Evolutionary conservation across 1,284 basidiomycete genomes (phyloP).

Genomic region (Leccinum pallidistipes): DNA sequence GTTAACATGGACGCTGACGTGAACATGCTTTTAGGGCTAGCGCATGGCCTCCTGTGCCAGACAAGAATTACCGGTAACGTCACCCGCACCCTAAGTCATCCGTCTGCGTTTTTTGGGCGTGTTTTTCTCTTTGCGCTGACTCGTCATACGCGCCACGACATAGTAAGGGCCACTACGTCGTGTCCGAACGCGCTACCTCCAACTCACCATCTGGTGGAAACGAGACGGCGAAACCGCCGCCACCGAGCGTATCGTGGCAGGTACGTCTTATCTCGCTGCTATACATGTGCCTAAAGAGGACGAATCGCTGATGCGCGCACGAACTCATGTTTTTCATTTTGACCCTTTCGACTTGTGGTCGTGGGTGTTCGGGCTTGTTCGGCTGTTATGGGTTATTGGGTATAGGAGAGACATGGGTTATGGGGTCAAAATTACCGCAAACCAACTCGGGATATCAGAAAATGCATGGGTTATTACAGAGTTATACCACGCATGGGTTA

Average conservation of each 20-base stretch:
- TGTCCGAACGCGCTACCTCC: slow-evolving; percentile 62
- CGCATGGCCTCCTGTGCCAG: slow-evolving; percentile 80
- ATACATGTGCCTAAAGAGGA: neutral
- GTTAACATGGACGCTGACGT: neutral
- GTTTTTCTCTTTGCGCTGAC: neutral
- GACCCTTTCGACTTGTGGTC: neutral
- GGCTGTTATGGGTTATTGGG: neutral
- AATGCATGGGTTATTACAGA: no score
- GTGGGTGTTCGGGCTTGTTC: neutral
- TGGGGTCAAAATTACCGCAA: no score
- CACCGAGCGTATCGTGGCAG: slow-evolving; percentile 62
- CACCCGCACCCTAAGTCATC: neutral
- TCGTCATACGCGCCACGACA: neutral
- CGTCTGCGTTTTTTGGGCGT: slow-evolving; percentile 11
- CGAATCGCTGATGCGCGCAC: slow-evolving; percentile 11
- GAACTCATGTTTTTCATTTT: neutral
- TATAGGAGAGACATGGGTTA: no score
- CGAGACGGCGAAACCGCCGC: slow-evolving; percentile 56
- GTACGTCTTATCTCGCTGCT: slow-evolving; percentile 41
- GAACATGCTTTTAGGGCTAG: slow-evolving; percentile 46
- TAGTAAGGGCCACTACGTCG: slow-evolving; percentile 80
- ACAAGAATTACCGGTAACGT: slow-evolving; percentile 72
- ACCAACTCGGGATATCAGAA: no score
- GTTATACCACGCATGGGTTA: no score
- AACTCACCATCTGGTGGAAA: slow-evolving; percentile 35